A percentile compares a stretch with the other conserved stretches of the same genome.
Conservation (phyloP, 345 rosid genomes). For the Gossypium turneri region DNA sequence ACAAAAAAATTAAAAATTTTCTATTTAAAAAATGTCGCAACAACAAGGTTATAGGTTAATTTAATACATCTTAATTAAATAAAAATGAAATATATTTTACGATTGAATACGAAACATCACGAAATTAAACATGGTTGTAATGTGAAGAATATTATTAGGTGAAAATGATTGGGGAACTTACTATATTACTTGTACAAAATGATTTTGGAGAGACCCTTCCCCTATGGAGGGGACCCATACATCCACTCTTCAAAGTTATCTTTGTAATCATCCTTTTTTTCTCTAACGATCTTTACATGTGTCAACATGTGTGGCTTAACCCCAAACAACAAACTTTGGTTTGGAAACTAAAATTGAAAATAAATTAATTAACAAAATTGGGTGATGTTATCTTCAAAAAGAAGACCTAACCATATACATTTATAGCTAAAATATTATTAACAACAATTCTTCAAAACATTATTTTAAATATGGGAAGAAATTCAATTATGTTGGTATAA, state of each 20-base stretch:
- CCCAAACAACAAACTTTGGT: not conserved
- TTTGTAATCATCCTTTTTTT: not conserved
- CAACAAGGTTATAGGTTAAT: too few species aligned
- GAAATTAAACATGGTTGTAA: too few species aligned
- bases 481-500: too few species aligned
- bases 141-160: too few species aligned
- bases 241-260: not conserved
- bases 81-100: too few species aligned
- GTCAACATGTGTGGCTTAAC: not conserved
- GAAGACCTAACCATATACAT: not conserved
- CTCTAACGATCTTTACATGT: too few species aligned
- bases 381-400: not conserved
- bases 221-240: not conserved
- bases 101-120: too few species aligned
- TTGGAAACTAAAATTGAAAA: conserved; percentile 12
- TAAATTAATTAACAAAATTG: not conserved
- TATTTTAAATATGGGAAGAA: not conserved
- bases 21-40: too few species aligned
- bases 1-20: too few species aligned
- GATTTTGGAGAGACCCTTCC: not conserved
- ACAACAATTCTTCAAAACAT: not conserved
- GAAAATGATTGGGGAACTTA: too few species aligned
- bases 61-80: too few species aligned
- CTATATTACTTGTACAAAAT: not conserved
- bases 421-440: not conserved